Evolutionary conservation across 1,284 basidiomycete genomes (phyloP), one percentile per base, ranked within the genome.

Genomic region (Macrocystidia cucumis): DNA sequence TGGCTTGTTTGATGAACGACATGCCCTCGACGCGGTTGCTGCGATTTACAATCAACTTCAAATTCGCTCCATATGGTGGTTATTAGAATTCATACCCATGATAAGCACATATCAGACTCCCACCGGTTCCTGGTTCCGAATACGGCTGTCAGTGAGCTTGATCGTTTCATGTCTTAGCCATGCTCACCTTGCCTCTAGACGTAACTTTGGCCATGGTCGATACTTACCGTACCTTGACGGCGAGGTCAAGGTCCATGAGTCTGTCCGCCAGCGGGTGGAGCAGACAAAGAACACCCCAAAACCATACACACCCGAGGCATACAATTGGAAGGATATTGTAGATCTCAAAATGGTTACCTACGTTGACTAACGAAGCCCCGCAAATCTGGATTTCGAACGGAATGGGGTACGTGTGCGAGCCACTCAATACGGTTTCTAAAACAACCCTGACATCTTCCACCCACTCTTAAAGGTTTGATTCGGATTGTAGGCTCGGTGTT

Each of bases 81-180:
- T 39, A 17, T 20, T 49, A 21, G 47, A 49, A 21, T 3, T 41
- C 9, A 32, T 49, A 18, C 47, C 47, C 4, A 41, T 39, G 32
- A 27, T 45, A 13, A 24, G 9, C 32, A 5, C 4, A 21, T 12
- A 9, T 12, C 32, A 24, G 18, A 4, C 5, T n/a, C 19, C 9
- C 5, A 2, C 35, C 19, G 35, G 39, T 23, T 38, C 32, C 12
- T 40, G 21, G 17, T 16, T 28, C 3, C 24, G 24, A 3, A 11
- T 29, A 8, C 16, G 34, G 26, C 14, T 14, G 34, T 35, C n/a
- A 29, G 34, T 27, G 14, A 14, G 8, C 23, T 12, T 8, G 8
- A 16, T 30, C 19, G 12, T 4, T 18, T 18, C 5, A 30, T n/a
- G 14, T n/a, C 6, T 27, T 3, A 13, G 17, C 11, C 34, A 11